Evolutionary conservation across 345 rosid genomes (phyloP), one percentile per base, ranked within the genome.

Genomic region (Linum trigynum): DNA sequence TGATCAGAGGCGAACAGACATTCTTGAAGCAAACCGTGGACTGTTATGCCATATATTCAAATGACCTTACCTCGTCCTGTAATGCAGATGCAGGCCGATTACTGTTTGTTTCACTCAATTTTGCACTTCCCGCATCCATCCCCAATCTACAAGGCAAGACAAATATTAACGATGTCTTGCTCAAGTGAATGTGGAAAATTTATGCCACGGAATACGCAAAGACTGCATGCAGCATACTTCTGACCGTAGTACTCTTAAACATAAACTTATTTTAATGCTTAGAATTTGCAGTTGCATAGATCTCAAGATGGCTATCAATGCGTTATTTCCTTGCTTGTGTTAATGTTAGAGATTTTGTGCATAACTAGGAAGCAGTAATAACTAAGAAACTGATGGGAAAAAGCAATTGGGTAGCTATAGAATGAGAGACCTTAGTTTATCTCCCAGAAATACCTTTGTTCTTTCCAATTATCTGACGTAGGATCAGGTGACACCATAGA

Each of bases 51-150:
- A 9, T 48, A 48, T 3, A 48, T 4, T 4, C 9, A 5, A 48
- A 48, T 50, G 51, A 39, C 48, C 76, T 55, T 75, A 87, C 98
- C 91, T 89, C 96, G 76, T 92, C 92, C 74, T 89, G 91, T 64
- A 87, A 77, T 76, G 86, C 85, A 62, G 96, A 87, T 64, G 78
- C 68, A 61, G 95, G 82, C 12, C 76, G 84, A 59, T 80, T 84
- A 62, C 53, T 77, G 42, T 84, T 77, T 76, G 64, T 65, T 65
- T 80, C 96, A 77, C 79, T 84, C 51, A 81, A 38, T 75, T 69
- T 64, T 15, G 70, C 63, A 76, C 72, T 84, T 61, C 90, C 92
- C 67, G 78, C 7, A 74, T 92, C 92, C 3, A 78, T 39, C 35
- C 89, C 76, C 63, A 79, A 59, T 68, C 95, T 85, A 75, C 78